Evolutionary conservation across 129 eudicot species (phyloP), one percentile per base, ranked within the genome.

Genomic region (Flaveria linearis): DNA sequence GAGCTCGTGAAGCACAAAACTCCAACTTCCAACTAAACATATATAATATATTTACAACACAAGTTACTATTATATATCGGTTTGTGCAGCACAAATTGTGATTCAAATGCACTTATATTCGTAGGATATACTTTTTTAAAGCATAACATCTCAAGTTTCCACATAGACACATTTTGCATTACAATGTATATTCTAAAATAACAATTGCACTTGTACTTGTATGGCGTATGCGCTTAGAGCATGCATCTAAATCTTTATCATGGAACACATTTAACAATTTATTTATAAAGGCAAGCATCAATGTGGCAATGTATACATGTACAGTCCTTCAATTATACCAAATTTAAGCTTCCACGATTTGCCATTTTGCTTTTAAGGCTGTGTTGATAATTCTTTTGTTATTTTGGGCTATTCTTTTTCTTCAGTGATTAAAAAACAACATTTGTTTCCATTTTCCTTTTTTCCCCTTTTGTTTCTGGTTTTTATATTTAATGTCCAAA

Each of bases 71-170:
- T 51, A 51, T 51, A 51, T 14, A 51, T 51, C n/a, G 16, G 6
- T 17, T 55, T 55, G 17, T 55, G 26, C 61, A 17, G 61, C 61
- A 55, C 11, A 18, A 5, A 55, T 0, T 17, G 11, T 17, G 7
- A 17, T 55, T n/a, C 10, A 55, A 18, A 55, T n/a, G 61, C 61
- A 55, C 9, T 55, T 55, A 17, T 17, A 23, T 6, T 55, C 7
- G 26, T 55, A 55, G 61, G 61, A 55, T 17, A 55, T 0, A 18
- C 3, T 5, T 55, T 55, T 9, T 23, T n/a, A 55, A n/a, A 55
- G 25, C 61, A 55, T 55, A 55, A 17, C 61, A 55, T 55, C 61
- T 55, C 61, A 55, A 5, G 61, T 55, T 55, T 55, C 61, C 7
- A 17, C 61, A 55, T 55, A 55, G 23, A n/a, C 23, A 17, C 11